Base-by-base conservation (phyloP, 768 basidiomycete genomes). In the Phylloporus sp. region DNA sequence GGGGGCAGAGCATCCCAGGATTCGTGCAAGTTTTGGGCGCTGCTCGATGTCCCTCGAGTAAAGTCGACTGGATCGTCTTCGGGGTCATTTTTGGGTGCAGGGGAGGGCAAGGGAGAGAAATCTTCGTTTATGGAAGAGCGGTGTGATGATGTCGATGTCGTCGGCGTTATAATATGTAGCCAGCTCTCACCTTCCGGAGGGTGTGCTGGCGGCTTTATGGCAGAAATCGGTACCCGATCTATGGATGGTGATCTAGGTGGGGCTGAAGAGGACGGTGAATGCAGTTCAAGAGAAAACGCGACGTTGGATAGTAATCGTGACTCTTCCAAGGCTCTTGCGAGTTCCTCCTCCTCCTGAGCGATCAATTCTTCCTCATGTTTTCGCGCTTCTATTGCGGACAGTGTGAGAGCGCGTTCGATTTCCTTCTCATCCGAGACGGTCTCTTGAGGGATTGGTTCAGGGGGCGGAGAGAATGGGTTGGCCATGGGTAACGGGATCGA, bases 301-400 rank as follows among this genome's bases (percentile, higher is more conserved):
- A 6, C 43, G 29, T 11, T 36, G 22, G 64, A 50, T 44, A 55
- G 39, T 16, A 69, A 36, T n/a, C 69, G 68, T 2, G 84, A 86
- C 52, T 77, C 77, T 56, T 80, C 76, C 51, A 91, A 58, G 0
- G 86, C 88, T 54, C 74, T 74, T 20, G 79, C 80, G 13, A 90
- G 70, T 38, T 88, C 84, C 27, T 82, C 81, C 51, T 88, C 85
- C 61, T 90, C 86, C 52, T 64, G 64, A 20, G 58, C 58, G 28
- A 60, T 53, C 40, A 70, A 22, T 7, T 52, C 59, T 39, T 60
- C 53, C 39, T 69, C 66, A 18, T 43, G 66, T n/a, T 45, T 57
- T 31, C 46, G 59, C 8, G 73, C 70, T 42, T 80, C 79, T 16
- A 78, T 57, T 1, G 47, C 52, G 12, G 68, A 77, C 49, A 78